Base-by-base conservation (phyloP, 257 asterid genomes). In the Plantago ovata region DNA sequence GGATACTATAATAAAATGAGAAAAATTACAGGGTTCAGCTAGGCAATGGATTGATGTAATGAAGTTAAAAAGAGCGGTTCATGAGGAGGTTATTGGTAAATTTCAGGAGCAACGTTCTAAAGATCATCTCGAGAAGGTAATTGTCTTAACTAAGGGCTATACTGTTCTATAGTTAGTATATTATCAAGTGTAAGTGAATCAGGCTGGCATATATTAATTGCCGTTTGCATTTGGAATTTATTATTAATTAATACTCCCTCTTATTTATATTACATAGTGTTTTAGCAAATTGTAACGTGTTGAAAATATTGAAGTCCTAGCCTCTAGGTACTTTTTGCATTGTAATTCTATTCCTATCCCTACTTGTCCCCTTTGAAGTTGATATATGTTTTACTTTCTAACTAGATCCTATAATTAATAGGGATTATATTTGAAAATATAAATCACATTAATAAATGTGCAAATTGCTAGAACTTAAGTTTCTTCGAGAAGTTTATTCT, bases 81-180 rank as follows among this genome's bases (percentile, higher is more conserved):
- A 89, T 36, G 99, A 93, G 83, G 89, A 72, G 75, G 93, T 93
- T 76, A 93, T 93, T 48, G 81, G 76, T 41, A 93, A 92, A 78
- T 83, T 84, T 66, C 97, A 75, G 18, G 70, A 75, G 56, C 91
- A 86, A 71, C 81, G 64, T 56, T 64, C 83, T 20, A 69, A 42
- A 65, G 79, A 78, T 73, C 70, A 63, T 48, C 64, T 49, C 54
- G 66, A 72, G 38, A 55, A 78, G 97, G 95, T 84, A 70, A 73
- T 64, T 21, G 62, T 46, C 72, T 41, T 46, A 19, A 41, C 61
- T 13, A 45, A 62, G 53, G 39, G 14, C 5, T 50, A 13, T 18
- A 42, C 38, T 13, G 49, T 46, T 38, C 50, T 51, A 45, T 42
- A 28, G 65, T 28, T 53, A 14, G 41, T 43, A 42, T 55, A 13